These are phyloP conservation scores for Eimeria necatrix DNA, from an alignment of 169 alveolate genomes.

Conservation along the genomic window DNA sequence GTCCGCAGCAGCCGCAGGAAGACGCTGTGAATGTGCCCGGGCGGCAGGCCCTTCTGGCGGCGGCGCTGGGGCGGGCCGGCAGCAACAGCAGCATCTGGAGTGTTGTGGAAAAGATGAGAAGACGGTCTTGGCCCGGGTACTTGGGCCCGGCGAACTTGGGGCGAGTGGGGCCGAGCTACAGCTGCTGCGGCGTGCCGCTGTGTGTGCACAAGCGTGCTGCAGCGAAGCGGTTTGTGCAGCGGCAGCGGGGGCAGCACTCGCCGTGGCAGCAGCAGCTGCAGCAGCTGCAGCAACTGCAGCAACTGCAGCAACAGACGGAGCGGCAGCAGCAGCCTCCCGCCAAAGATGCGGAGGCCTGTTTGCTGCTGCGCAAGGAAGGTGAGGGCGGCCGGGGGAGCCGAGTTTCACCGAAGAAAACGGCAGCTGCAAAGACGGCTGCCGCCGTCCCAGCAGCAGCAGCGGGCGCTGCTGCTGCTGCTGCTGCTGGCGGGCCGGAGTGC, in stretches of 20 bases:
- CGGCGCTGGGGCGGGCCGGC: neutral
- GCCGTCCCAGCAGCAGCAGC: slow-evolving; percentile 32
- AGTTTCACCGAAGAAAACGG: neutral
- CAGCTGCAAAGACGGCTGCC: slow-evolving; percentile 65
- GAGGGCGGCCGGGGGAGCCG: neutral
- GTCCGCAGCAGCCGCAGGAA: slow-evolving; percentile 14
- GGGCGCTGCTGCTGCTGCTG: slow-evolving; percentile 28
- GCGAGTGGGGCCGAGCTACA: neutral
- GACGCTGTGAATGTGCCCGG: neutral
- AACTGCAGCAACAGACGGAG: slow-evolving; percentile 16
- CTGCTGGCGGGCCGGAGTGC: neutral
- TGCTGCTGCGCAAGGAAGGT: neutral
- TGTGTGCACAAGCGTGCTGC: slow-evolving; percentile 56
- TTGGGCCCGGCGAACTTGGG: neutral
- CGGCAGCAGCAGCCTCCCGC: slow-evolving; percentile 20
- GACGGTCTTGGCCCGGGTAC: slow-evolving; percentile 33
- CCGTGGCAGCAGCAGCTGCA: neutral
- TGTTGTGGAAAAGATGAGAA: neutral
- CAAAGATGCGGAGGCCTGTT: slow-evolving; percentile 59
- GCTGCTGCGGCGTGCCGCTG: slow-evolving; percentile 60
- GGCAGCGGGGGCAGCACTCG: slow-evolving; percentile 21
- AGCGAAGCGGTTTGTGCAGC: slow-evolving; percentile 50
- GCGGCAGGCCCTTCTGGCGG: neutral
- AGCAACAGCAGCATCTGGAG: neutral
- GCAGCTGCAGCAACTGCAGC: neutral